These are phyloP conservation scores for Tulasnella sp. DNA, from an alignment of 768 basidiomycete species.

Conservation along the genomic window DNA sequence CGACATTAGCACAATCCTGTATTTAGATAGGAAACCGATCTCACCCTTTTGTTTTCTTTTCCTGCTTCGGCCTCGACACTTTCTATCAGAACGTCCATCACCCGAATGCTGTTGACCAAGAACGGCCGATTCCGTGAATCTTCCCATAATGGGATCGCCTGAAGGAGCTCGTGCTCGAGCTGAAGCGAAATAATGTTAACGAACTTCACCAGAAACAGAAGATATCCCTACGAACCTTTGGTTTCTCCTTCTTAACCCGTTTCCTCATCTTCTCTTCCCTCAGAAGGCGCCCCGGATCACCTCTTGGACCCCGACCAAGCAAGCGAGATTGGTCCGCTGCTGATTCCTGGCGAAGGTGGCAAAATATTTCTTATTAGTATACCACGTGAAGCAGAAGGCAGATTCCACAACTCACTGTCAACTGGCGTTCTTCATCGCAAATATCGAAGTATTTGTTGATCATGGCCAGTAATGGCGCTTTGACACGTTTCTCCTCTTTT, in stretches of 20 bases:
- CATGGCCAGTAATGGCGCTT: conserved; percentile 60
- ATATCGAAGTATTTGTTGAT: conserved; percentile 89
- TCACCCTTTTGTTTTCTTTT: conserved; percentile 6
- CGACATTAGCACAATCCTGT: no score
- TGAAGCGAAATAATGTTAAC: conserved; percentile 25
- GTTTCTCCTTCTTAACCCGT: conserved; percentile 84
- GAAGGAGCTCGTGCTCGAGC: conserved; percentile 82
- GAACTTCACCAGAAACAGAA: neutral
- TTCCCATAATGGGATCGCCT: conserved; percentile 80
- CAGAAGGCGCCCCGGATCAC: conserved; percentile 72
- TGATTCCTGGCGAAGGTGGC: conserved; percentile 36
- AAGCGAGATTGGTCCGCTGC: conserved; percentile 75
- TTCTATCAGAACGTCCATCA: conserved; percentile 69
- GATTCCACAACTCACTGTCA: conserved; percentile 36
- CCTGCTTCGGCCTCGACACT: conserved; percentile 42
- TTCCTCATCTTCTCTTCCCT: conserved; percentile 98
- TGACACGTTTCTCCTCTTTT: conserved; percentile 71
- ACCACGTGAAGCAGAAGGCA: neutral
- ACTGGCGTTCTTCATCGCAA: conserved; percentile 78
- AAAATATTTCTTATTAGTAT: no score
- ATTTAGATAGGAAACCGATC: neutral
- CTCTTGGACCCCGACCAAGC: conserved; percentile 62
- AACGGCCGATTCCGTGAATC: conserved; percentile 59
- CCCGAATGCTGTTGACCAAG: conserved; percentile 73
- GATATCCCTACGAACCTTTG: conserved; percentile 50